Evolutionary conservation across 371 early-diverging fungal species (phyloP).

Genomic region (Apophysomyces elegans): DNA sequence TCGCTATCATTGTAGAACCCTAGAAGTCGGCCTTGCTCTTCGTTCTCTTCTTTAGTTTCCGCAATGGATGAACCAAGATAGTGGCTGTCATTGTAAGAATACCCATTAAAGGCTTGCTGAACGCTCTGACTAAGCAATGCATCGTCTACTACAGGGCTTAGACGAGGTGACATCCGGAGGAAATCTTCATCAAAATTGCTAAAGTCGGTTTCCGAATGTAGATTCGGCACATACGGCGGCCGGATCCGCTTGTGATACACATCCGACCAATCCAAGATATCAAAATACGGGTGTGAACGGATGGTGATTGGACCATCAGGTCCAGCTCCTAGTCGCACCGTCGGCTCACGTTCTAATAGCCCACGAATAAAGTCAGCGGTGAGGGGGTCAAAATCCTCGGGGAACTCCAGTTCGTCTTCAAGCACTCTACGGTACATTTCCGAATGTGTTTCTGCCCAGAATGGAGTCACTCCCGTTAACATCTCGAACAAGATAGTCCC

Average conservation of each 20-base stretch:
- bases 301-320: constrained; percentile 56
- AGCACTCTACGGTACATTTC: constrained; percentile 84
- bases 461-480: constrained; percentile 77
- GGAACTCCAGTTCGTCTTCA: constrained; percentile 78
- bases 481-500: constrained; percentile 93
- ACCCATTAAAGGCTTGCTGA: constrained; percentile 60
- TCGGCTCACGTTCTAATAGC: constrained; percentile 71
- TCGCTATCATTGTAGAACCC: constrained; percentile 10
- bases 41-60: constrained; percentile 7
- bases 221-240: constrained; percentile 62
- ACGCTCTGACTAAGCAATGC: constrained; percentile 49
- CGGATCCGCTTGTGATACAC: constrained; percentile 58
- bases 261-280: constrained; percentile 68
- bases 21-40: background rate
- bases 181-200: constrained; percentile 70
- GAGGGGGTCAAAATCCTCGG: constrained; percentile 60
- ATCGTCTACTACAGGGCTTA: constrained; percentile 42
- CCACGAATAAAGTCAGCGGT: constrained; percentile 68
- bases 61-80: background rate
- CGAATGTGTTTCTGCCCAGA: constrained; percentile 77
- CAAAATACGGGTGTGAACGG: constrained; percentile 72
- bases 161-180: constrained; percentile 52
- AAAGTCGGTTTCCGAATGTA: constrained; percentile 58
- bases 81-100: constrained; percentile 48
- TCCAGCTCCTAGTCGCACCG: constrained; percentile 62